Base-by-base conservation (phyloP, 352 stramenopile species). In the Pythium phragmitis region DNA sequence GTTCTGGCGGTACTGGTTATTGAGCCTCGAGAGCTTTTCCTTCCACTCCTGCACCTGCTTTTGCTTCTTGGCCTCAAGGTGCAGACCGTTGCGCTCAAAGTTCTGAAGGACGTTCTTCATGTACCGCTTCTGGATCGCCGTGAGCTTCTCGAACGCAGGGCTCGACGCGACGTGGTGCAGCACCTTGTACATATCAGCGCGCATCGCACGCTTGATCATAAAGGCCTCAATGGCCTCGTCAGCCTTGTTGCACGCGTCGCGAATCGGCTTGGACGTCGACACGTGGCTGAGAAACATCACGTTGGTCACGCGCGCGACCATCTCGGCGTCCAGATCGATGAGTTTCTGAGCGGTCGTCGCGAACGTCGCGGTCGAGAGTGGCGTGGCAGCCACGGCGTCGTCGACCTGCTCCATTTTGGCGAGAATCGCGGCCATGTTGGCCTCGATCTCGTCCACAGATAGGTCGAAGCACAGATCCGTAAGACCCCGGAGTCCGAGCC, bases 231-330 rank as follows among this genome's bases (percentile, higher is more conserved):
- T 93, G n/a, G 72, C 65, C 52, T 94, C 83, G 48, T 93, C 81
- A 11, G 87, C 86, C 55, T 88, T 83, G 67, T 74, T 91, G 55
- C 87, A 94, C 8, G 87, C 87, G 60, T 95, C 87, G 21, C 87
- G 80, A 36, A 92, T 86, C 28, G 68, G 73, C 63, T 88, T 85
- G 61, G 79, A 69, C 12, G 72, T 69, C 36, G 77, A 82, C 57
- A 91, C 87, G 67, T 96, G 85, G 19, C 87, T 79, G 34, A 96
- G 69, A 68, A 96, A 96, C 52, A 87, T 96, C 56, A 91, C 82
- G 55, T 91, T 92, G 16, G 76, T 90, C 37, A 96, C 73, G 50
- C 85, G 82, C 54, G 74, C 87, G 61, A 94, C 78, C 71, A 94
- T 89, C 65, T 96, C 90, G 63, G 82, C 86, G 63, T 96, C 87